Evolutionary conservation across 1,139 yeast species (phyloP), one percentile per base, ranked within the genome.

Genomic region (Saccharomyces hybrid): DNA sequence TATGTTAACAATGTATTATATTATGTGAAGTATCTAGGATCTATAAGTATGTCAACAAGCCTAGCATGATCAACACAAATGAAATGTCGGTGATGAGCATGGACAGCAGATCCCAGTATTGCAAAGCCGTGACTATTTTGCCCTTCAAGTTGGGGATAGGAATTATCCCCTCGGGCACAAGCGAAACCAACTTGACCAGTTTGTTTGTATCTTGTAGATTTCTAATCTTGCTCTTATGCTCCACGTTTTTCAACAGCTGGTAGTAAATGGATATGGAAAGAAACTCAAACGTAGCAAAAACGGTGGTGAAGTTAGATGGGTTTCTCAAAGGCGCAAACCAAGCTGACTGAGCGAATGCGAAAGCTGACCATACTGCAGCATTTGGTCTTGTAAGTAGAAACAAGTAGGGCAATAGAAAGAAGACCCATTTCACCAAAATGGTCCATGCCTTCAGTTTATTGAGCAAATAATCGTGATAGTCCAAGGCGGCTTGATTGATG

Each of bases 71-170:
- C 42, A 77, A 60, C 11, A 76, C 67, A 52, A 73, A 68, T 47
- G 77, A 69, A 25, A 77, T 53, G 62, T 78, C 82, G 44, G 73
- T 66, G 42, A 75, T 52, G 31, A 73, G 67, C 61, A 75, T 64
- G 1, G 72, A 65, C 7, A 74, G 53, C 26, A 77, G 63, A 54
- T 76, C 79, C 62, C 70, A 65, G 59, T 77, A 76, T 59, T 66
- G 70, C 54, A 71, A 48, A n/a, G 60, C 58, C 34, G 59, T 56
- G 31, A 64, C 57, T 30, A 67, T 56, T 54, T 63, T 63, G 20
- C 68, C 67, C 32, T 57, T 64, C 26, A 69, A 47, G 50, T 68
- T 57, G 11, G 61, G 47, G 47, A 69, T 61, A 26, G 72, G 72
- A 16, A 69, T 42, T 2, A 69, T 58, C 6, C 70, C 71, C 31